phyloP scores from a whole-genome alignment of 2,329 filamentous ascomycete species.

The Knufia petricola region DNA sequence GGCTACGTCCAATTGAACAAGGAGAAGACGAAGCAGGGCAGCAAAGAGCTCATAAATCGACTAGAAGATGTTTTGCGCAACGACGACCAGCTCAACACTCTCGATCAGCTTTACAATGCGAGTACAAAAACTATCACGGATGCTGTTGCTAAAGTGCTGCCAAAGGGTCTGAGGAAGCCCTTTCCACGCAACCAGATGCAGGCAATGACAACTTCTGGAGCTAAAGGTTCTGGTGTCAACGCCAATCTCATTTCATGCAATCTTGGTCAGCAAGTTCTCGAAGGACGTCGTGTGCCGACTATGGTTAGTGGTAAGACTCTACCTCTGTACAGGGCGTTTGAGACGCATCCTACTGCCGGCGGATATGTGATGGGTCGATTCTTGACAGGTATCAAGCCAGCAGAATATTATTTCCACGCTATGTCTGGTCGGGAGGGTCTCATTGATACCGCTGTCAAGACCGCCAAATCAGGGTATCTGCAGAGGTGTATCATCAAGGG shows the following conservation, averaged over 20 bases:
- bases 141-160: conserved; percentile 65
- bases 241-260: conserved; percentile 97
- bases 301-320: conserved; percentile 98
- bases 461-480: conserved; percentile 88
- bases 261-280: conserved; percentile 88
- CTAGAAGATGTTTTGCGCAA: conserved; percentile 86
- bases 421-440: conserved; percentile 98
- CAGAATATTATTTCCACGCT: conserved; percentile 98
- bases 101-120: conserved; percentile 80
- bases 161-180: conserved; percentile 71
- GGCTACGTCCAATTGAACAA: conserved; percentile 79
- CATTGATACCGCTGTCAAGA: conserved; percentile 98
- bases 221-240: conserved; percentile 87
- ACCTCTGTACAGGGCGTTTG: conserved; percentile 86
- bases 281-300: conserved; percentile 84
- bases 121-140: conserved; percentile 62
- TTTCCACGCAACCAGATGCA: conserved; percentile 99
- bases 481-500: conserved; percentile 97
- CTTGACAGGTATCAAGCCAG: conserved; percentile 91
- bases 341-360: conserved; percentile 78
- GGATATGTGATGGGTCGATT: conserved; percentile 94
- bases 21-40: conserved; percentile 49
- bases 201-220: conserved; percentile 92
- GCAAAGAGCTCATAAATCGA: conserved; percentile 63
- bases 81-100: conserved; percentile 76